Conservation (phyloP, 768 basidiomycete genomes). For the Rhodotorula graminis region DNA sequence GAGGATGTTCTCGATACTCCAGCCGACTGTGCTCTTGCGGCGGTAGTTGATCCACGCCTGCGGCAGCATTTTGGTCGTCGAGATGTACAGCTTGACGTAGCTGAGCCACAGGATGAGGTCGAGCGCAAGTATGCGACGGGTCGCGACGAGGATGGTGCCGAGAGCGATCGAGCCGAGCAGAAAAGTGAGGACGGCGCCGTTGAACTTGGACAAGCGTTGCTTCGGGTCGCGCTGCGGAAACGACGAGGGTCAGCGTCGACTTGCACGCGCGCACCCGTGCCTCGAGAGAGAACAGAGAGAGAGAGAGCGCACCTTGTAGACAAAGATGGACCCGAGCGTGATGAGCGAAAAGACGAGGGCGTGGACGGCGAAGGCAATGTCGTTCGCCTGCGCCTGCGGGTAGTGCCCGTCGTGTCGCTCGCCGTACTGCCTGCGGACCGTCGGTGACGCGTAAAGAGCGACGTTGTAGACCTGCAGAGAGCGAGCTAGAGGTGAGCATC, state of each 20-base stretch:
- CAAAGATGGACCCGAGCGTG: constrained; percentile 46
- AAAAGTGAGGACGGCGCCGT: constrained; percentile 40
- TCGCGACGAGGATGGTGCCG: constrained; percentile 38
- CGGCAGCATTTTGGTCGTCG: constrained; percentile 50
- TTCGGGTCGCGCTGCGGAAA: constrained; percentile 27
- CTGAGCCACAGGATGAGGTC: constrained; percentile 46
- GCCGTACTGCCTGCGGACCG: constrained; percentile 47
- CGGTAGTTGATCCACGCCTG: constrained; percentile 47
- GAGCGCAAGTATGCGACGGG: constrained; percentile 33
- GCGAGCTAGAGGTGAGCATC: too few relatives aligned
- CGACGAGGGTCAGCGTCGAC: too few relatives aligned
- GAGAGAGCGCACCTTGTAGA: constrained; percentile 41
- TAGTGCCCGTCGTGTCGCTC: constrained; percentile 47
- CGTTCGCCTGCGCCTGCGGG: constrained; percentile 47
- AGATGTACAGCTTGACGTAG: constrained; percentile 47
- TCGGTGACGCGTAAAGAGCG: constrained; percentile 44
- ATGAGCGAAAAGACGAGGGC: constrained; percentile 45
- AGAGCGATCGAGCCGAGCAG: constrained; percentile 39
- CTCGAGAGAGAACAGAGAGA: not conserved
- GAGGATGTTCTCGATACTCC: constrained; percentile 46
- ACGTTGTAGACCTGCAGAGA: constrained; percentile 44
- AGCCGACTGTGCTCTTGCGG: constrained; percentile 47
- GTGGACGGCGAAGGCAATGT: constrained; percentile 50
- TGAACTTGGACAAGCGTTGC: constrained; percentile 27
- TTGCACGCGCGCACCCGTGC: not conserved